Evolutionary conservation across 2,329 filamentous ascomycete species (phyloP), one percentile per base, ranked within the genome.

Genomic region (Aspergillus sp.): DNA sequence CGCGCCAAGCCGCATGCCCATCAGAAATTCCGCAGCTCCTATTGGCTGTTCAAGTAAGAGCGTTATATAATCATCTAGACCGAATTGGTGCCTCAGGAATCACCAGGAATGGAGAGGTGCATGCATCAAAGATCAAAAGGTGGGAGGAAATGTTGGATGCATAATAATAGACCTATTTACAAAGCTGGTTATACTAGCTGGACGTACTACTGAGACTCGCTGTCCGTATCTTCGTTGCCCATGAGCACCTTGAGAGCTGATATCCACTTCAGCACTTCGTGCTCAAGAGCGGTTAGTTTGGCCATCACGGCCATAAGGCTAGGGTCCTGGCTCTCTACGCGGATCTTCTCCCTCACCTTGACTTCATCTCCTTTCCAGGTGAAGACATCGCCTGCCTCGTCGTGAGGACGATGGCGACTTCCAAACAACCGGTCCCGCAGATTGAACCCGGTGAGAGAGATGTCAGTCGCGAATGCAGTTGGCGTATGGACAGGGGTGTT

Each of bases 241-340:
- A 96, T 92, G 1, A 96, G 90, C 13, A 90, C 86, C 23, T 86
- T 85, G 64, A 97, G 76, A 11, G 92, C 92, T 58, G 85, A 82
- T 67, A 90, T 83, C 64, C 89, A 88, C 63, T 90, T 81, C 59
- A 83, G 81, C 19, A 96, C 82, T 62, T 88, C 88, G 68, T 92
- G 86, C 64, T 90, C 88, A 59, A 97, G 78, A 4, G 90, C 92
- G 30, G 84, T 86, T 66, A 97, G 80, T 77, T 97, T 97, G 5
- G 92, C 89, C 74, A 91, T 89, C 36, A 95, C 82, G 38, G 90
- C 89, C 73, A 97, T 88, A 65, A 97, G 74, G 68, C 88, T 93
- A 1, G 94, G 94, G 74, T 98, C 93, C 58, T 92, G 91, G 69
- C 87, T 94, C 75, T 96, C 93, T 2, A 97, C 89, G 42, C 90